Percentiles rank a stretch among this genome's conserved stretches.
phyloP scores from a whole-genome alignment of 208 protist species.

The Crithidia bombi region DNA sequence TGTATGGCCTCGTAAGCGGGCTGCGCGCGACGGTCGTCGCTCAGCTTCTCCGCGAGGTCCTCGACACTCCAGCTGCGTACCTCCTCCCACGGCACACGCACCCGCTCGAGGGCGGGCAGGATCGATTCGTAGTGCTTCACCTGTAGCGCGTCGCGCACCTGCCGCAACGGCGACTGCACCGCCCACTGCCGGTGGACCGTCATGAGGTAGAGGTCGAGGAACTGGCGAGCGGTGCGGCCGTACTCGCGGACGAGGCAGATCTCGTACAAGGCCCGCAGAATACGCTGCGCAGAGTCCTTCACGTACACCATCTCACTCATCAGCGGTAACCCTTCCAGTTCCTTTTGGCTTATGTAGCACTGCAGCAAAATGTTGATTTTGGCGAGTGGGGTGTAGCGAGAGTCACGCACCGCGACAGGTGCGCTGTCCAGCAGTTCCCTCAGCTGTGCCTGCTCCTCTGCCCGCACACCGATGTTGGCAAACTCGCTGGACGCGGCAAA shows the following conservation, averaged over 20 bases:
- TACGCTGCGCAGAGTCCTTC: conserved; percentile 95
- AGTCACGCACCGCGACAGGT: conserved; percentile 98
- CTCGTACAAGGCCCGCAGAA: conserved; percentile 95
- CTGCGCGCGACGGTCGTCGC: conserved; percentile 88
- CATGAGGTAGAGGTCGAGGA: conserved; percentile 93
- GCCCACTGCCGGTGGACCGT: conserved; percentile 97
- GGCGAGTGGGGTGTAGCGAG: conserved; percentile 93
- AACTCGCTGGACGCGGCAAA: conserved; percentile 99
- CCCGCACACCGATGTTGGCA: conserved; percentile 95
- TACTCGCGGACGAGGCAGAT: conserved; percentile 96
- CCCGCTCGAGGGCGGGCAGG: conserved; percentile 95
- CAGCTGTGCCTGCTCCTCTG: conserved; percentile 98
- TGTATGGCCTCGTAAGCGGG: conserved; percentile 92
- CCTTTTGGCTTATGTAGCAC: conserved; percentile 98
- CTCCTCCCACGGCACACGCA: conserved; percentile 96
- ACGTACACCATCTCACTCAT: conserved; percentile 99
- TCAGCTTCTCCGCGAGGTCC: conserved; percentile 95
- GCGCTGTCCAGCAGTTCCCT: conserved; percentile 95
- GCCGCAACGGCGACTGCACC: conserved; percentile 94
- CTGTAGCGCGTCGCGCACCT: conserved; percentile 81
- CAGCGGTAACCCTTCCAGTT: conserved; percentile 97
- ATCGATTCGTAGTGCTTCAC: conserved; percentile 85
- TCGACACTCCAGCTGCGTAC: conserved; percentile 93
- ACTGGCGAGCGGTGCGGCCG: conserved; percentile 94
- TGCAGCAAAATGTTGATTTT: conserved; percentile 99